Evolutionary conservation across 169 alveolate species (phyloP), one percentile per base, ranked within the genome.

Genomic region (Plasmodium fragile): DNA sequence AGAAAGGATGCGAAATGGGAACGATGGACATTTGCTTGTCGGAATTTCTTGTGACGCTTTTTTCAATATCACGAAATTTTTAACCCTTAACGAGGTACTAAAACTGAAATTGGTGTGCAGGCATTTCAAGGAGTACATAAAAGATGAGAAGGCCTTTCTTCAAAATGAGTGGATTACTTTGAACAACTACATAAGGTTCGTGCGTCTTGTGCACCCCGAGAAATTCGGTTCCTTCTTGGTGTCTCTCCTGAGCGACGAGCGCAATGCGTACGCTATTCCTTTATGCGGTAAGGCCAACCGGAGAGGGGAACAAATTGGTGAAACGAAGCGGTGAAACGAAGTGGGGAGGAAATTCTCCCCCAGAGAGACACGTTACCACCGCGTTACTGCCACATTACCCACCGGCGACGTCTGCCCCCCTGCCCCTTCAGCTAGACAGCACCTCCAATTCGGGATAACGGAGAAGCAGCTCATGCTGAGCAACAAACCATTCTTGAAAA

Each of bases 111-210:
- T 72, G n/a, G 84, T 83, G 28, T 71, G 83, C 65, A 83, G 55
- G 55, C 22, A 49, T 25, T 71, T 83, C 55, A 45, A 32, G 73
- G 92, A 83, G 41, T 72, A 83, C 39, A 45, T 83, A 30, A 83
- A 83, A n/a, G 92, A 72, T 45, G 92, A 83, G 18, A 83, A 83
- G 11, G 92, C 83, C 7, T 83, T 71, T 72, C 28, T 11, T n/a
- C 55, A 49, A 22, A 83, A 72, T 34, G 78, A 39, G 22, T 83
- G 78, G 25, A 10, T 83, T 16, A 71, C 22, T 25, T 59, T 83
- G 78, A 83, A 83, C 43, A 83, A 72, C 49, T 83, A 83, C 59
- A 83, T 83, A 8, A 41, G 77, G 39, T 83, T 83, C 77, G 92
- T 83, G 36, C 77, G 65, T 7, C 55, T 83, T 72, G 79, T 83